Evolutionary conservation across 768 basidiomycete species (phyloP), one percentile per base, ranked within the genome.

Genomic region (Amanita brunnescens): DNA sequence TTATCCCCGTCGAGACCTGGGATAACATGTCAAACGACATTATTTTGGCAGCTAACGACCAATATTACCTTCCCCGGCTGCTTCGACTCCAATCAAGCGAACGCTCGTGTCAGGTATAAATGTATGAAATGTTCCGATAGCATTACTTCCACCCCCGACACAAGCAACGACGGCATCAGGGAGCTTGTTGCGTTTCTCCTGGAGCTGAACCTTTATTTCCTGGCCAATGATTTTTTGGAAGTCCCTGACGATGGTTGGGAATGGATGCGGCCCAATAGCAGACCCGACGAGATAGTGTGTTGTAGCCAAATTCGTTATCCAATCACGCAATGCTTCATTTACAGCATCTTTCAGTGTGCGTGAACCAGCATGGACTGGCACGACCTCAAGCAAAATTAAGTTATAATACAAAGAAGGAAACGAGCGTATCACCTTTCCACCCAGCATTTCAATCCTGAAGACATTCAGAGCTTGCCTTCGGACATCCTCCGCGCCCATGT

Each of bases 401-500:
- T 49, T 48, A 43, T 12, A 12, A 26, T 16, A 35, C 14, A 21
- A 45, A 26, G n/a, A 41, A 33, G 39, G 26, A 45, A 21, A 42
- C 16, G n/a, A 37, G 57, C n/a, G 13, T 2, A 26, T 39, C 53
- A 87, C 88, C 73, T 91, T 93, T 43, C 78, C 96, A 51, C 96
- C 96, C 39, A 98, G 77, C 94, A 99, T 96, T 63, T 86, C 83
- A 63, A 98, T 99, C 43, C 95, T 78, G 80, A 99, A 99, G 20
- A 98, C 95, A 70, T 98, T 99, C 57, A 99, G 67, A 14, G 92
- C 91, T 67, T 99, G 96, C 37, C 96, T 79, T 23, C 92, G 81
- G 13, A 97, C 94, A 64, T 98, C 96, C 67, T 97, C 96, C 21
- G 91, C 82, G 47, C 96, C 96, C 96, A 99, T 99, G 70, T 94